Evolutionary conservation across 768 basidiomycete genomes (phyloP).

Genomic region (Thelephora aurantiotincta): DNA sequence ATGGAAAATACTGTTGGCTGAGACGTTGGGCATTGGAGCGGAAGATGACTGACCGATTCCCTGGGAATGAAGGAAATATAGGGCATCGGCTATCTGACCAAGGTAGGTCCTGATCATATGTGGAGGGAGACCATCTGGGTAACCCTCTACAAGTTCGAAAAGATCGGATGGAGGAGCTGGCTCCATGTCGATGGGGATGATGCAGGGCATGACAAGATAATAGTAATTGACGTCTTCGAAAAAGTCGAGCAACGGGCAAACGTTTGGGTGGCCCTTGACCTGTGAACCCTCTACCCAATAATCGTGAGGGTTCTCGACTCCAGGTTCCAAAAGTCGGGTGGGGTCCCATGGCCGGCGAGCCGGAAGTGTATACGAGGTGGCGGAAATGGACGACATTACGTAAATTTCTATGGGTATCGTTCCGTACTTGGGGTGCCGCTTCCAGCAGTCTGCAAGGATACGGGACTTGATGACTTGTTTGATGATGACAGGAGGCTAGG

Average conservation of each 20-base stretch:
- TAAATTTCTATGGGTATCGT: conserved; percentile 98
- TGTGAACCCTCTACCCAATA: conserved; percentile 58
- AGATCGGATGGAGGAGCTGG: conserved; percentile 63
- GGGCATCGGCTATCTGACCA: conserved; percentile 87
- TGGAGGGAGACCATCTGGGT: conserved; percentile 74
- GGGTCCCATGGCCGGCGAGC: conserved; percentile 78
- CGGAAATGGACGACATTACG: conserved; percentile 83
- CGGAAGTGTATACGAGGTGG: conserved; percentile 68
- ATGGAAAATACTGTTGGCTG: neutral
- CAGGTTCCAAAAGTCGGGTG: conserved; percentile 24
- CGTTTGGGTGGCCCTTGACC: conserved; percentile 87
- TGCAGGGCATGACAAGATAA: conserved; percentile 80
- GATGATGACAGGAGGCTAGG: conserved; percentile 79
- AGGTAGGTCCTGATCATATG: conserved; percentile 68
- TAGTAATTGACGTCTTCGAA: conserved; percentile 96
- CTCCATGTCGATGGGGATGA: conserved; percentile 36
- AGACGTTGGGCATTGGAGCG: neutral
- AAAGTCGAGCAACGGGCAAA: conserved; percentile 89
- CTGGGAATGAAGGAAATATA: conserved; percentile 77
- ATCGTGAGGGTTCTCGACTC: conserved; percentile 12
- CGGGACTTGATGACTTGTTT: conserved; percentile 98
- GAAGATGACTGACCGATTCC: conserved; percentile 59
- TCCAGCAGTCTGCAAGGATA: conserved; percentile 99
- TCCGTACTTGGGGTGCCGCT: conserved; percentile 86
- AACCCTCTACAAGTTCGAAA: conserved; percentile 88